Evolutionary conservation across 768 basidiomycete species (phyloP).

Genomic region (Leccinum truebloodii): DNA sequence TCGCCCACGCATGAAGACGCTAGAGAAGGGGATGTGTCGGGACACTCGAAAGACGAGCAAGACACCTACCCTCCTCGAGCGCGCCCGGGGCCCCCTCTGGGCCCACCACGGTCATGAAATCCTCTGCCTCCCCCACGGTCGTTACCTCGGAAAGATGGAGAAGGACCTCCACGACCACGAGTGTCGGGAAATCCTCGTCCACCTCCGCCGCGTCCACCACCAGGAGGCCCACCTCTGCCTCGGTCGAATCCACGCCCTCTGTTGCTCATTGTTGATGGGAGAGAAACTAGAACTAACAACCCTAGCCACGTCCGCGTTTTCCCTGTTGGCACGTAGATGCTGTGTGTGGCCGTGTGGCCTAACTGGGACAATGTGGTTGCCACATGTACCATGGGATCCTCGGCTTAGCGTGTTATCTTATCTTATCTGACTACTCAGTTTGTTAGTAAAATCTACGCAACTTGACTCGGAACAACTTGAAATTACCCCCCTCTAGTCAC

Average conservation of each 20-base stretch:
- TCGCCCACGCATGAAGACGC: constrained; percentile 41
- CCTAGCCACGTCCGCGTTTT: constrained; percentile 2
- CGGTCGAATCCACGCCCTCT: constrained; percentile 43
- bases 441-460: not conserved
- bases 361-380: constrained; percentile 7
- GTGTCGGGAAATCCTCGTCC: constrained; percentile 34
- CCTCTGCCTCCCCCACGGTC: constrained; percentile 36
- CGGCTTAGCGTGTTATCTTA: constrained; percentile 14
- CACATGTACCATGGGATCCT: constrained; percentile 10
- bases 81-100: constrained; percentile 22
- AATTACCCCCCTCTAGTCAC: not conserved
- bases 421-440: constrained; percentile 20
- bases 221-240: constrained; percentile 34
- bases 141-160: constrained; percentile 28
- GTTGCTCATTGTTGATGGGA: constrained; percentile 33
- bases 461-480: too few relatives aligned
- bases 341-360: constrained; percentile 15
- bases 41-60: not conserved
- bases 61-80: constrained; percentile 42
- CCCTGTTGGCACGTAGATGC: constrained; percentile 19
- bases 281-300: not conserved
- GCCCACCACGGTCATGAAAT: constrained; percentile 26
- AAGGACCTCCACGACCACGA: constrained; percentile 30
- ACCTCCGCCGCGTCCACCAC: constrained; percentile 35
- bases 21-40: constrained; percentile 15